Conservation (phyloP, 164 flowering plant genomes). For the Paratinospora sagittata region DNA sequence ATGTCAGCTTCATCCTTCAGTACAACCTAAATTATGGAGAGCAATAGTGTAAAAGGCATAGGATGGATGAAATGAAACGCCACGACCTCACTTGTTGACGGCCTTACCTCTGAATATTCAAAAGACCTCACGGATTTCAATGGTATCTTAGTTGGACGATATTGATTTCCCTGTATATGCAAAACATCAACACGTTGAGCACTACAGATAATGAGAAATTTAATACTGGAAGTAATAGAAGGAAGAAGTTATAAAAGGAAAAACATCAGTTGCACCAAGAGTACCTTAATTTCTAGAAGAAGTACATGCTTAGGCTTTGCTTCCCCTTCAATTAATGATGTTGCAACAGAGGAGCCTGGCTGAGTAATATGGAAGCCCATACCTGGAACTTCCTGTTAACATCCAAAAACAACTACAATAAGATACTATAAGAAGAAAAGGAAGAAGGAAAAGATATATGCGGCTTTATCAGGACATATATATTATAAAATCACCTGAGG, state of each 20-base stretch:
- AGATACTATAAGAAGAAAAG: constrained; percentile 11
- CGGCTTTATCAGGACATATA: not conserved
- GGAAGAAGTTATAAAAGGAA: not conserved
- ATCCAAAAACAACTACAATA: constrained; percentile 17
- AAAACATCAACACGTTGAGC: constrained; percentile 8
- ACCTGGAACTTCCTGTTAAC: constrained; percentile 85
- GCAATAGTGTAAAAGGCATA: constrained; percentile 2
- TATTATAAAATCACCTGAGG: constrained; percentile 59
- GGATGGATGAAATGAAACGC: constrained; percentile 2
- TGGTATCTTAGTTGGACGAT: constrained; percentile 96
- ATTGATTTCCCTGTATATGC: constrained; percentile 72
- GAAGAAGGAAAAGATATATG: not conserved
- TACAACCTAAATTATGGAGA: constrained; percentile 48
- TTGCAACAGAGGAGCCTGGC: constrained; percentile 98
- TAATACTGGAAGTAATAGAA: not conserved
- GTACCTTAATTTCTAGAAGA: constrained; percentile 92
- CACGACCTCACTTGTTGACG: not conserved
- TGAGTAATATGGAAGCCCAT: constrained; percentile 99
- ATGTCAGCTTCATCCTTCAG: constrained; percentile 82
- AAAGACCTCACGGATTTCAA: constrained; percentile 87
- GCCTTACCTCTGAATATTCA: constrained; percentile 78
- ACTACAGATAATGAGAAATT: not conserved
- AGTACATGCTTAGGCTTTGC: constrained; percentile 97
- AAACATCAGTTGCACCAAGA: constrained; percentile 5
- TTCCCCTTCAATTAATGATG: constrained; percentile 97